Base-by-base conservation (phyloP, 805 yeast species). In the Starmerella floris region DNA sequence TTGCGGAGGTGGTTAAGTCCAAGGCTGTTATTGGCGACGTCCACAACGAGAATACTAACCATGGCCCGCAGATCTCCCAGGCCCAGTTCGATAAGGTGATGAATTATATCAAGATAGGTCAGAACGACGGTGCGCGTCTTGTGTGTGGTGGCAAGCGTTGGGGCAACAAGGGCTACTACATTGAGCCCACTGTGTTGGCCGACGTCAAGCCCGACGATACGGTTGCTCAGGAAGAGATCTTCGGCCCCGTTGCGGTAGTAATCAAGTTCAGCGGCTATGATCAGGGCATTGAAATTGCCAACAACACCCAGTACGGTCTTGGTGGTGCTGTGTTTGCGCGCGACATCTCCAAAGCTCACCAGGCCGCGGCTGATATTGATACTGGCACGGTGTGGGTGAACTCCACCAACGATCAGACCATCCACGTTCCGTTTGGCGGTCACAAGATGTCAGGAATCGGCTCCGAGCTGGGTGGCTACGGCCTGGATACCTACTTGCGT, bases 301-400 rank as follows among this genome's bases (percentile, higher is more conserved):
- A 87, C 65, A 80, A 79, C 64, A 70, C 87, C 30, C 70, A 67
- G 42, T 87, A 80, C 62, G 97, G 96, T 50, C 55, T 61, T 3
- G 63, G 62, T 34, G 94, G 95, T 48, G 94, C 94, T 65, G 68
- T 87, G 43, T 94, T 84, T 69, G 77, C 96, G 46, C 63, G 66
- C 40, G 77, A 79, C 65, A 62, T 87, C 51, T 73, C 73, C 67
- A 79, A 77, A 57, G 87, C 93, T 30, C 68, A 80, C 54, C 74
- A 74, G 43, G 87, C 83, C 49, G 70, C 94, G 34, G 70, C 72
- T 64, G 74, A 76, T 60, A 65, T 87, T 43, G 74, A 77, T 56
- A 79, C 94, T 46, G 97, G 97, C 59, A 82, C 88, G 45, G 76
- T 87, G 52, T 88, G 94, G 88, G 73, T 85, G 53, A 87, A 87